A percentile compares a stretch with the other conserved stretches of the same genome.
Conservation (phyloP, 2,329 filamentous ascomycete species). For the Mollisia scopiformis region DNA sequence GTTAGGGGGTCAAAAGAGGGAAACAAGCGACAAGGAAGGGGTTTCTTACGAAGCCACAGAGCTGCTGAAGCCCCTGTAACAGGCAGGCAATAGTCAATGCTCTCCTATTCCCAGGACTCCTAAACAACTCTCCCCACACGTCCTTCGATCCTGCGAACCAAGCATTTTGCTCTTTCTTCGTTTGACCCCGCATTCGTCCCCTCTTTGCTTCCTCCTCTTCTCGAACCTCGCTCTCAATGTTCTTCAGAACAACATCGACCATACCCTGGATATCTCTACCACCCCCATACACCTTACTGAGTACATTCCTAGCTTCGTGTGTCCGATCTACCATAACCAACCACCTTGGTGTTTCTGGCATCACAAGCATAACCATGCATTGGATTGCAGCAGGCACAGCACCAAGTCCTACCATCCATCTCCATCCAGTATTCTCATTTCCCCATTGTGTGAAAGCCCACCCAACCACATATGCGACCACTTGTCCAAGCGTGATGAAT, state of each 20-base stretch:
- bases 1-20: background rate
- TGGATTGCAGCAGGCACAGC: conserved; percentile 77
- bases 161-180: conserved; percentile 21
- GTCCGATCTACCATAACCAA: conserved; percentile 70
- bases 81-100: conserved; percentile 85
- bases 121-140: conserved; percentile 56
- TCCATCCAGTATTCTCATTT: conserved; percentile 66
- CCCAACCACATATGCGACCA: conserved; percentile 84
- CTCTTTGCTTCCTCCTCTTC: conserved; percentile 62
- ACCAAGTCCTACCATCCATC: conserved; percentile 90
- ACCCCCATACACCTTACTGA: conserved; percentile 65
- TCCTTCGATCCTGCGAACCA: conserved; percentile 37
- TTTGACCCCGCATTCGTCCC: conserved; percentile 26
- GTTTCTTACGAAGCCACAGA: conserved; percentile 75
- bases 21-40: no score
- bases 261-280: conserved; percentile 46
- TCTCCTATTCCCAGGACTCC: conserved; percentile 66
- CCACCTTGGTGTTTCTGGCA: conserved; percentile 92
- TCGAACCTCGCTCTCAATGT: conserved; percentile 75
- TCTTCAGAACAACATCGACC: conserved; percentile 63
- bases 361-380: conserved; percentile 64
- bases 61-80: conserved; percentile 84
- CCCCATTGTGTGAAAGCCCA: conserved; percentile 70
- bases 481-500: conserved; percentile 86
- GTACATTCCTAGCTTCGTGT: conserved; percentile 64